Base-by-base conservation (phyloP, 164 flowering plant species). In the Cinnamomum micranthum region DNA sequence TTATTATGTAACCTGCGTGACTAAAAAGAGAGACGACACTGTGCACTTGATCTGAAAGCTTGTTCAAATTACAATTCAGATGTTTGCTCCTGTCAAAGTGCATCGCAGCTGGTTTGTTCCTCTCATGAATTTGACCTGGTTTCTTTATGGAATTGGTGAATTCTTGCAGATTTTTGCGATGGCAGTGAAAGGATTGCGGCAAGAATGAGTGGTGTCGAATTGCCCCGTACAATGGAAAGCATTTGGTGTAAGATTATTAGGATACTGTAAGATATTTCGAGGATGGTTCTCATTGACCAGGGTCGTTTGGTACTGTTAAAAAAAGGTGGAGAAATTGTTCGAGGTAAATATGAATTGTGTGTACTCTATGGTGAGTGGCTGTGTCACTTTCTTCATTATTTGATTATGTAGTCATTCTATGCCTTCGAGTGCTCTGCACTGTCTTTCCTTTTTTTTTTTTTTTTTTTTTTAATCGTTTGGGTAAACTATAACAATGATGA, bases 151-250 rank as follows among this genome's bases (percentile, higher is more conserved):
- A 67, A 9, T 71, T 31, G 17, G 7, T 72, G 68, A 12, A 69
- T 67, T 35, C 47, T 17, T 71, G 2, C 67, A 85, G 84, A 79
- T 83, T 50, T 80, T 85, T 76, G 70, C 82, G 62, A 80, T 81
- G 0, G 81, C 87, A 1, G 17, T 81, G 76, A 81, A 66, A 68
- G 81, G 73, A 58, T 65, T 80, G 76, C 80, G 70, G 68, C 79
- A 70, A 52, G 70, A 76, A 31, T 75, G 70, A 77, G 64, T 47
- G 13, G 33, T 5, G n/a, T 9, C 2, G 31, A 31, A 31, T 31
- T 31, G 19, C 9, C 11, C 41, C 31, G 20, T 64, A 31, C 22
- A 19, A 20, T 31, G 9, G 69, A 66, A 66, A 33, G 28, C 28
- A 66, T 66, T 66, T 10, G 41, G 69, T 15, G 15, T 31, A n/a